Evolutionary conservation across 192 early-diverging fungal species (phyloP).

Genomic region (Kickxella alabastrina): DNA sequence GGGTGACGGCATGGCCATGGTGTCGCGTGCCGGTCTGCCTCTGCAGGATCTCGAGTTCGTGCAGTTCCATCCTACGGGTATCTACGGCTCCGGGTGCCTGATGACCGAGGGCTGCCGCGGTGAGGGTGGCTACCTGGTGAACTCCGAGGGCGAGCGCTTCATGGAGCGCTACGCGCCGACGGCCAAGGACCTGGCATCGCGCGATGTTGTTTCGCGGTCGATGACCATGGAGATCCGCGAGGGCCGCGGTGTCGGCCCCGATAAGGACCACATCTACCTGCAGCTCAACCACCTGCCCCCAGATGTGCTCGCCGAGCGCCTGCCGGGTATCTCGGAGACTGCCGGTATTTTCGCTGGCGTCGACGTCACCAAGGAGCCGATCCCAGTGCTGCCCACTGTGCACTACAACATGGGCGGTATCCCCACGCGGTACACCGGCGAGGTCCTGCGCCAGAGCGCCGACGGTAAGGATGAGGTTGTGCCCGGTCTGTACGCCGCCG

Average conservation of each 20-base stretch:
- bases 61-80: constrained; percentile 99
- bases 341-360: constrained; percentile 98
- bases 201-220: constrained; percentile 97
- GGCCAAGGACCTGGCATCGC: constrained; percentile 96
- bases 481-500: constrained; percentile 97
- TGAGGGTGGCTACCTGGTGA: constrained; percentile 96
- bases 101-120: constrained; percentile 97
- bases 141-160: constrained; percentile 95
- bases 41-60: constrained; percentile 99
- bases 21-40: constrained; percentile 91
- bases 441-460: constrained; percentile 74
- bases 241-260: constrained; percentile 93
- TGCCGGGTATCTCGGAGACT: constrained; percentile 98
- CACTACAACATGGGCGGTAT: constrained; percentile 99
- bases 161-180: constrained; percentile 99
- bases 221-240: constrained; percentile 99
- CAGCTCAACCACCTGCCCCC: constrained; percentile 94
- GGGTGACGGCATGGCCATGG: constrained; percentile 99
- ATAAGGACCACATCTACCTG: constrained; percentile 94
- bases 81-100: constrained; percentile 96
- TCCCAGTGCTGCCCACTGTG: constrained; percentile 97
- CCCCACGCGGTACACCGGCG: constrained; percentile 94
- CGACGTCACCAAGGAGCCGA: constrained; percentile 99
- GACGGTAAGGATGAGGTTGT: constrained; percentile 88
- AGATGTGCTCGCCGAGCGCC: constrained; percentile 83